Conservation (phyloP, 345 rosid species). For the Eucalyptus cloeziana region DNA sequence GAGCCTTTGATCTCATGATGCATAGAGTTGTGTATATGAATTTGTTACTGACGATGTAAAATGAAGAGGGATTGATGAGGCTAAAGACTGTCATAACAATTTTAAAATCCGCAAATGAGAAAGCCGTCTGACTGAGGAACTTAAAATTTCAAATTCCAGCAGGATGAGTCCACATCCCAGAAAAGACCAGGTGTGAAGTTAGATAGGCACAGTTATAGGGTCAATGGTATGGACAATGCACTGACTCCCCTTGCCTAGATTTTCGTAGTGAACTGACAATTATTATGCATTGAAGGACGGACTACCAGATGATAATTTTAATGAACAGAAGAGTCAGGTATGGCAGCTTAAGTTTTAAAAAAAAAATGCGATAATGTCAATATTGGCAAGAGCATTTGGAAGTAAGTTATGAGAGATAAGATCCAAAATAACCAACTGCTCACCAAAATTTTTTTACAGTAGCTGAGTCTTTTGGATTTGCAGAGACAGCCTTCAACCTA, state of each 20-base stretch:
- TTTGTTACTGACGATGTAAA: not conserved
- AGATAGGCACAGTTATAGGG: not conserved
- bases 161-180: not conserved
- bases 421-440: constrained; percentile 3
- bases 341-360: not conserved
- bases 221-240: not conserved
- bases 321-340: not conserved
- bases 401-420: not conserved
- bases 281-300: not conserved
- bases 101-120: not conserved
- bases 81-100: not conserved
- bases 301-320: not conserved
- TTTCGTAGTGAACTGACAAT: not conserved
- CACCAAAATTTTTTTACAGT: constrained; percentile 65
- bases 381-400: not conserved
- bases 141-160: not conserved
- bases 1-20: not conserved
- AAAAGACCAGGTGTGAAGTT: not conserved
- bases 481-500: constrained; percentile 67
- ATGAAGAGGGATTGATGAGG: not conserved
- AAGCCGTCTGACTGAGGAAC: not conserved
- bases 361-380: not conserved
- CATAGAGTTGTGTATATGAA: not conserved
- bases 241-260: not conserved
- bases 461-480: constrained; percentile 63